Base-by-base conservation (phyloP, 2,329 filamentous ascomycete species). In the Dissoconium aciculare region DNA sequence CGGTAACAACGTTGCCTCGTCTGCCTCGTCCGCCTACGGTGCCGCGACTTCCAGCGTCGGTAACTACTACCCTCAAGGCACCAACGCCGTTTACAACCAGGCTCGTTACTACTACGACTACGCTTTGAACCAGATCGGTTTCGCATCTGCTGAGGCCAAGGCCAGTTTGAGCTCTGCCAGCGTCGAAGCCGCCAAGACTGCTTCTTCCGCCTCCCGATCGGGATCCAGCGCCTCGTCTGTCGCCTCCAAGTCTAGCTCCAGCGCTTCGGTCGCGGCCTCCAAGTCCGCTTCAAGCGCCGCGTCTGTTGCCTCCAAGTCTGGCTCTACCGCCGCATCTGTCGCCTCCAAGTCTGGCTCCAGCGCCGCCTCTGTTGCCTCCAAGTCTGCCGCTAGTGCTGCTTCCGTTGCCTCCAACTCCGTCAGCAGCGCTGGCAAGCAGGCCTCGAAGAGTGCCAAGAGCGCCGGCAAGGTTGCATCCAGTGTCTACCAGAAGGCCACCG, bases 51-150 rank as follows among this genome's bases (percentile, higher is more conserved):
- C 58, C 40, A 57, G 52, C 35, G 82, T 78, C 28, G 74, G 75
- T 35, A 87, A 89, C 51, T 59, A 81, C 48, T 87, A 71, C 46
- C 74, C 80, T 32, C 69, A 74, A 52, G 82, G 81, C 5, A 87
- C 81, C 4, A 70, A 83, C 34, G 67, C 71, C 46, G 75, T 43
- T 11, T 53, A 53, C 42, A 40, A 40, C 31, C 31, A 37, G 14
- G 43, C 46, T 40, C 47, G 48, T 32, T 39, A 49, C 38, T 54
- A 50, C 47, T 54, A 53, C 51, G 53, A 62, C 43, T 58, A 53
- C 48, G 43, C 58, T 42, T 55, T 59, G 53, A 54, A 56, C 38
- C 52, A 63, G 45, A 35, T 63, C 33, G 62, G 61, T 33, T 45
- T 65, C 23, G 58, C 57, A 33, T 56, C 55, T 26, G 54, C 52